phyloP scores from a whole-genome alignment of 257 asterid genomes.

The Petrea volubilis region DNA sequence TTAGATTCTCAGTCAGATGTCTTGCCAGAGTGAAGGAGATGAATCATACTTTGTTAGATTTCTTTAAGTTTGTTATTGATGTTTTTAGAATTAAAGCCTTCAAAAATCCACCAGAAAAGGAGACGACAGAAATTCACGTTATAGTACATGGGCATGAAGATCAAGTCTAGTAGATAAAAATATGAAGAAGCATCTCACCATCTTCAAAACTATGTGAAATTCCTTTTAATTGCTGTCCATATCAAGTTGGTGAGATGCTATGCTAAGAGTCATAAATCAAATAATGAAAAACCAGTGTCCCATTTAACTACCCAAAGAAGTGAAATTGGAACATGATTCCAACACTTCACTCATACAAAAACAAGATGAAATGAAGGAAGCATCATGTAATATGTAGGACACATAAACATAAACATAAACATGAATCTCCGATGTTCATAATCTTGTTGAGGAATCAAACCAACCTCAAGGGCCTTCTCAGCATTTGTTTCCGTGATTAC shows the following conservation, averaged over 20 bases:
- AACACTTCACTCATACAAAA: too few relatives aligned
- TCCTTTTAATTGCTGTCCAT: neutral
- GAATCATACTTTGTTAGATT: neutral
- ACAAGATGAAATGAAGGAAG: conserved; percentile 2
- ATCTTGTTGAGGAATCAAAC: conserved; percentile 28
- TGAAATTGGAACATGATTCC: conserved; percentile 9
- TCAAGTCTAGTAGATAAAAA: neutral
- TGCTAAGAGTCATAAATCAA: neutral
- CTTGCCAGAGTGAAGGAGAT: neutral
- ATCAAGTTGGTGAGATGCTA: neutral
- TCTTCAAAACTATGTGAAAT: neutral
- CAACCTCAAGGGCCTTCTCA: conserved; percentile 98
- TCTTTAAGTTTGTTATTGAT: neutral
- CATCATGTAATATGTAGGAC: neutral
- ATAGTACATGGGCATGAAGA: neutral
- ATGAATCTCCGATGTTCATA: conserved; percentile 13
- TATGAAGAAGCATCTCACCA: neutral
- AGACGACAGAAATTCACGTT: neutral
- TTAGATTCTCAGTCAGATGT: neutral
- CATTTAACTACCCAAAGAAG: neutral
- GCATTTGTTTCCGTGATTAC: conserved; percentile 99
- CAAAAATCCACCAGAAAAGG: neutral
- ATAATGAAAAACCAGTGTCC: neutral
- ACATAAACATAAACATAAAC: neutral
- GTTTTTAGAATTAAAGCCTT: neutral